These are phyloP conservation scores for Biscogniauxia sp. DNA, from an alignment of 2,329 filamentous ascomycete species.

Conservation along the genomic window DNA sequence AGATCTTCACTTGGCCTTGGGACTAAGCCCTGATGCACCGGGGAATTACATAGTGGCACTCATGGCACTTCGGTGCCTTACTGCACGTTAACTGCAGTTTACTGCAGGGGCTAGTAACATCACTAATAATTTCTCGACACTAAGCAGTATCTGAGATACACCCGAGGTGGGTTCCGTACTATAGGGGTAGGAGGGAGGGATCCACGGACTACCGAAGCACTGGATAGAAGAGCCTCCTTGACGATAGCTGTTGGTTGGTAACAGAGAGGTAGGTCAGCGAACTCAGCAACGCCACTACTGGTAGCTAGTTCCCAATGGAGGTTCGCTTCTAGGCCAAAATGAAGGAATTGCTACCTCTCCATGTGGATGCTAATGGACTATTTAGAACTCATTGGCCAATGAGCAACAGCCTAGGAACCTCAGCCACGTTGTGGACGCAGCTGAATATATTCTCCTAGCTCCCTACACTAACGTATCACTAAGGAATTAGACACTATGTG, in stretches of 20 bases:
- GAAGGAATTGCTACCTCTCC: slow-evolving; percentile 7
- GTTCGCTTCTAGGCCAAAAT: slow-evolving; percentile 25
- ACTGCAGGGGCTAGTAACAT: not conserved
- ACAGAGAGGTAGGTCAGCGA: slow-evolving; percentile 17
- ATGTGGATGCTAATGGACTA: slow-evolving; percentile 10
- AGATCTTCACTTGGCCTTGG: slow-evolving; percentile 22
- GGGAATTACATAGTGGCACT: not conserved
- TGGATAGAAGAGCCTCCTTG: slow-evolving; percentile 14
- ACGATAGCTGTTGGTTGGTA: slow-evolving; percentile 14
- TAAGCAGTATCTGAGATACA: not conserved
- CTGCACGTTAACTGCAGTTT: not conserved
- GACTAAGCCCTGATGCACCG: slow-evolving; percentile 14
- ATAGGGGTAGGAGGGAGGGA: slow-evolving; percentile 7
- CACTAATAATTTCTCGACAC: not conserved
- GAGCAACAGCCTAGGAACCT: not conserved
- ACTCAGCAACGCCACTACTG: slow-evolving; percentile 31
- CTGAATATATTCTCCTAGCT: slow-evolving; percentile 22
- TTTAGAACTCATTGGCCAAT: slow-evolving; percentile 18
- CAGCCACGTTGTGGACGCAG: slow-evolving; percentile 19
- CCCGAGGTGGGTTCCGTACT: slow-evolving; percentile 9
- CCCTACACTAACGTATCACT: not conserved
- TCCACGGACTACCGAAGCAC: slow-evolving; percentile 3
- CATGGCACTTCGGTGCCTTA: not conserved
- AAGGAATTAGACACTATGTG: not conserved
- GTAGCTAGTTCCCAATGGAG: slow-evolving; percentile 26